phyloP scores from a whole-genome alignment of 2,329 filamentous ascomycete species.

The Leptographium wingfieldii region DNA sequence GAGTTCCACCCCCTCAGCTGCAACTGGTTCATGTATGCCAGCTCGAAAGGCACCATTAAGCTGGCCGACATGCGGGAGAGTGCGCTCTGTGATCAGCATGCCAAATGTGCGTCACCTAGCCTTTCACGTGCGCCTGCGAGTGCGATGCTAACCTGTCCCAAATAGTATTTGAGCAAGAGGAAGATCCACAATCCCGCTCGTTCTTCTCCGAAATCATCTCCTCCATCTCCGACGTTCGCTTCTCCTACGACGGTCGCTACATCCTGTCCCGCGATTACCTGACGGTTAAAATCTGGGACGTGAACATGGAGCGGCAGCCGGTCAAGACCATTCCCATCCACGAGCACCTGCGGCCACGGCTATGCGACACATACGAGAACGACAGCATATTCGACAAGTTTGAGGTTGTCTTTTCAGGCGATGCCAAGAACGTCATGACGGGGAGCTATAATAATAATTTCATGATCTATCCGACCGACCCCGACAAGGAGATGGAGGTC shows the following conservation, averaged over 20 bases:
- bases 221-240: conserved; percentile 96
- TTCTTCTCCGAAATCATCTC: conserved; percentile 99
- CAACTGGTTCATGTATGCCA: conserved; percentile 99
- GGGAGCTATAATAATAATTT: conserved; percentile 99
- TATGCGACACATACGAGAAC: conserved; percentile 98
- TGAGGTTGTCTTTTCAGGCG: conserved; percentile 95
- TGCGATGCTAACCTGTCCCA: conserved; percentile 1
- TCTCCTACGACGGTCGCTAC: conserved; percentile 91
- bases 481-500: conserved; percentile 91
- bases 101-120: conserved; percentile 58
- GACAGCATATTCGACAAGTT: conserved; percentile 99
- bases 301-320: conserved; percentile 96
- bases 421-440: conserved; percentile 98
- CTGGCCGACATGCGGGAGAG: conserved; percentile 97
- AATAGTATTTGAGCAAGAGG: conserved; percentile 94
- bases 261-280: conserved; percentile 96
- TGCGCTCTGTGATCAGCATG: conserved; percentile 87
- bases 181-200: conserved; percentile 89
- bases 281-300: conserved; percentile 99
- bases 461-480: conserved; percentile 98
- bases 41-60: conserved; percentile 98
- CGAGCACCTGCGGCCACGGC: conserved; percentile 82
- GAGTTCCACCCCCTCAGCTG: conserved; percentile 96
- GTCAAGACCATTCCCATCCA: conserved; percentile 99
- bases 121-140: background rate